Conservation (phyloP, 176 grass and related monocot species). For the Triticum turgidum region DNA sequence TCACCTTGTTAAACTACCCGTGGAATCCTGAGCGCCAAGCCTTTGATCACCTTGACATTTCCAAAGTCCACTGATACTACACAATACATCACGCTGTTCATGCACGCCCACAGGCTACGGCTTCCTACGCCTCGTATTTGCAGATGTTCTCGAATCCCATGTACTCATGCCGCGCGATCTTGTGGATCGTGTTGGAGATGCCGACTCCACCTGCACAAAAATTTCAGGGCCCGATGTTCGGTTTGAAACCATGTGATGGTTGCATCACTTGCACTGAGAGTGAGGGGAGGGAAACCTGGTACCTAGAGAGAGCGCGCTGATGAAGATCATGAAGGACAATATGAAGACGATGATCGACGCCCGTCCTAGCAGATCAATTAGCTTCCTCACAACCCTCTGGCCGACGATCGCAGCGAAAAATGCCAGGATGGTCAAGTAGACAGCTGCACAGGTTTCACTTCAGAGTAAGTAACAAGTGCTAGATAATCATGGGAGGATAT, state of each 20-base stretch:
- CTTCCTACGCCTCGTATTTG: conserved; percentile 18
- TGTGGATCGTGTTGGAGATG: conserved; percentile 48
- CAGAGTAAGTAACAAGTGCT: neutral
- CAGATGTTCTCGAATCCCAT: conserved; percentile 75
- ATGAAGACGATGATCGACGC: conserved; percentile 78
- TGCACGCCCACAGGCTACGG: neutral
- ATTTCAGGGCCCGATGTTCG: neutral
- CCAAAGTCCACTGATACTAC: neutral
- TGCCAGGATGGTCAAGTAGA: conserved; percentile 47
- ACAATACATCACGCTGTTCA: neutral
- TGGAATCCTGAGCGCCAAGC: too few species aligned
- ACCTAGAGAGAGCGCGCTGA: conserved; percentile 49
- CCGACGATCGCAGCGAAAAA: conserved; percentile 45
- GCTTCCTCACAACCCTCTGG: conserved; percentile 46
- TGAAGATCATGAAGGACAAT: conserved; percentile 65
- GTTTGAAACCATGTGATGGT: neutral
- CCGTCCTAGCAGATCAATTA: conserved; percentile 59
- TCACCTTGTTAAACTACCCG: too few species aligned
- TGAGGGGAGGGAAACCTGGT: neutral
- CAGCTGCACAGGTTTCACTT: conserved; percentile 32
- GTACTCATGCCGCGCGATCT: conserved; percentile 52
- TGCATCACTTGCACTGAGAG: neutral
- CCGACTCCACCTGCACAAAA: conserved; percentile 55
- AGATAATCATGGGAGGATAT: neutral
- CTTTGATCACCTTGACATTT: neutral